Evolutionary conservation across 2,329 filamentous ascomycete species (phyloP), one percentile per base, ranked within the genome.

Genomic region (Phaeoacremonium minimum): DNA sequence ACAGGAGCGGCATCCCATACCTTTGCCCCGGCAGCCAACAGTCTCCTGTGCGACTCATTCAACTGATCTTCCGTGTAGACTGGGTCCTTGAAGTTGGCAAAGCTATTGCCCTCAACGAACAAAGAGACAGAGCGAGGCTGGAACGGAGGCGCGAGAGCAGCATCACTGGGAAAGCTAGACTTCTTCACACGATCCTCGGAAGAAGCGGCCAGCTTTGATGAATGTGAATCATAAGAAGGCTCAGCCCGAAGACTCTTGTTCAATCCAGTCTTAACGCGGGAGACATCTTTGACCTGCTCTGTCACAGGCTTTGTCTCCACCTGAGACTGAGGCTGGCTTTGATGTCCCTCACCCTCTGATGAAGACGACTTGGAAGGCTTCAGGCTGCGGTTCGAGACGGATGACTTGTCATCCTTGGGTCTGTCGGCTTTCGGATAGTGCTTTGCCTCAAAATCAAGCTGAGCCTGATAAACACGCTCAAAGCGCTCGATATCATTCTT

Each of bases 91-190:
- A 6, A 22, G 15, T 40, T 42, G 18, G 31, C 18, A 15, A 33
- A 20, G n/a, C 43, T 45, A 8, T 35, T 38, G 6, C 19, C 33
- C 20, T 26, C 37, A 13, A 36, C 34, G 18, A 49, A 35, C 11
- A 50, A 42, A 16, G 44, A 45, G 7, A 44, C 45, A 7, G 42
- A 44, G 19, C 65, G 64, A 20, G 71, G 69, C 35, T 69, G 62
- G 37, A 75, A 75, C 1, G 68, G 63, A 3, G 71, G 65, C 14
- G 71, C 70, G 32, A 70, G 50, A 19, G 72, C 70, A 18, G 71
- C 69, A 37, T 58, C 61, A 29, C 62, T 62, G 2, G 70, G 66
- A 18, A 75, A 53, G 15, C 57, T 60, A 2, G 58, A 54, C 29
- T 55, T 63, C 40, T 57, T 60, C 28, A 45, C 40, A 11, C 11